Conservation (phyloP, 768 basidiomycete species). For the Boletus rubescentipes region DNA sequence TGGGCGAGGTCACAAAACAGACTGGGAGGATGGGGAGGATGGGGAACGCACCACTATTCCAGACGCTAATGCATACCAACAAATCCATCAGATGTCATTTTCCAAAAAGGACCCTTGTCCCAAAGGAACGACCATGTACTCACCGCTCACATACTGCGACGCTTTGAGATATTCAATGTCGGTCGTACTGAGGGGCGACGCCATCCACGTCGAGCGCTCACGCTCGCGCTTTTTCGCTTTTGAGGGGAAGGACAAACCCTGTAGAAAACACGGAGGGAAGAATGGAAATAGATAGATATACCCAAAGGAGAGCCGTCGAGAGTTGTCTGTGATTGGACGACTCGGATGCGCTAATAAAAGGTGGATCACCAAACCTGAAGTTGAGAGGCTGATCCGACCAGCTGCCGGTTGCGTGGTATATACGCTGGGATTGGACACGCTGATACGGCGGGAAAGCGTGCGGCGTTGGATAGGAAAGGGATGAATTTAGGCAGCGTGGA, state of each 20-base stretch:
- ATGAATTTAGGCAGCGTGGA: background rate
- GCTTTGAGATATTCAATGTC: slow-evolving; percentile 12
- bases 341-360: slow-evolving; percentile 15
- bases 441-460: background rate
- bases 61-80: slow-evolving; percentile 8
- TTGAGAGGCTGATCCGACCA: slow-evolving; percentile 5
- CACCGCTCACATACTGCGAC: slow-evolving; percentile 28
- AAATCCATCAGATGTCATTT: background rate
- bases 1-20: background rate
- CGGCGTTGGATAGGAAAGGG: background rate
- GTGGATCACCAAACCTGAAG: background rate
- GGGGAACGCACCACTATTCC: slow-evolving; percentile 25
- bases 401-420: slow-evolving; percentile 1
- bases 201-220: slow-evolving; percentile 9
- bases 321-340: background rate
- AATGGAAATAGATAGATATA: background rate
- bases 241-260: background rate
- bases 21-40: background rate
- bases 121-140: background rate
- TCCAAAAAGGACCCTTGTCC: background rate
- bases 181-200: background rate
- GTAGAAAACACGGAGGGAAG: background rate
- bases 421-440: background rate
- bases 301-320: background rate
- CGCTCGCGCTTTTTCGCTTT: background rate